These are phyloP conservation scores for Lepidopterella palustris DNA, from an alignment of 495 filamentous ascomycete species.

Conservation along the genomic window DNA sequence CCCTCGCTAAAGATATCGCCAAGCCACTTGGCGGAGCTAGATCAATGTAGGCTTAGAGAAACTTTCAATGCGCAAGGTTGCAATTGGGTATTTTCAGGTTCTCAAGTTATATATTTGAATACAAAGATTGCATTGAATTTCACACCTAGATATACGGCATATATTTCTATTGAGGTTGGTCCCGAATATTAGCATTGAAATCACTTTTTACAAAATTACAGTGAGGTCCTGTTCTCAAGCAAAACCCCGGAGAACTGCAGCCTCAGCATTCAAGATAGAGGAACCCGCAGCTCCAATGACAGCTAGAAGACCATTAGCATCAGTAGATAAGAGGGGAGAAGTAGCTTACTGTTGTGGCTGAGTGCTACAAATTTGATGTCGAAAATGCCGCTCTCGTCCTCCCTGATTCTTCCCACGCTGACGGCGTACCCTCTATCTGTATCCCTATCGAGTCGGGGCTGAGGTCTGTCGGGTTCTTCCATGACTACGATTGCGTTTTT, in stretches of 20 bases:
- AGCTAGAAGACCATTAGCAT: conserved; percentile 43
- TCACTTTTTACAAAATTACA: conserved; percentile 1
- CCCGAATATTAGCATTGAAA: conserved; percentile 3
- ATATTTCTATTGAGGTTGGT: neutral
- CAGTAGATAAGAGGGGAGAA: neutral
- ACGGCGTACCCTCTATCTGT: conserved; percentile 42
- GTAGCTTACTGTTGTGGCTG: conserved; percentile 50
- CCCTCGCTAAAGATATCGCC: neutral
- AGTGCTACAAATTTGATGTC: conserved; percentile 43
- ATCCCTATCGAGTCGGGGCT: conserved; percentile 40
- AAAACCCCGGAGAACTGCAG: conserved; percentile 80
- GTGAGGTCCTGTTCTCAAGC: conserved; percentile 13
- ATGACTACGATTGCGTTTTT: conserved; percentile 40
- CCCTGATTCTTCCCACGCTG: conserved; percentile 38
- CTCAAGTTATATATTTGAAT: too few relatives aligned
- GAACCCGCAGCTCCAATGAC: conserved; percentile 93
- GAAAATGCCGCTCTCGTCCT: conserved; percentile 40
- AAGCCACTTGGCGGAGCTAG: neutral
- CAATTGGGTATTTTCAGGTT: too few relatives aligned
- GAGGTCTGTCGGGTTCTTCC: conserved; percentile 41
- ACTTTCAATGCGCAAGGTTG: too few relatives aligned
- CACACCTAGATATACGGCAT: neutral
- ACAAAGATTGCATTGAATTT: too few relatives aligned
- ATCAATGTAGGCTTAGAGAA: too few relatives aligned
- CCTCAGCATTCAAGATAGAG: conserved; percentile 90